Percentiles rank a stretch among this genome's conserved stretches.
These are phyloP conservation scores for Collybia sp. DNA, from an alignment of 768 basidiomycete species.

Conservation along the genomic window DNA sequence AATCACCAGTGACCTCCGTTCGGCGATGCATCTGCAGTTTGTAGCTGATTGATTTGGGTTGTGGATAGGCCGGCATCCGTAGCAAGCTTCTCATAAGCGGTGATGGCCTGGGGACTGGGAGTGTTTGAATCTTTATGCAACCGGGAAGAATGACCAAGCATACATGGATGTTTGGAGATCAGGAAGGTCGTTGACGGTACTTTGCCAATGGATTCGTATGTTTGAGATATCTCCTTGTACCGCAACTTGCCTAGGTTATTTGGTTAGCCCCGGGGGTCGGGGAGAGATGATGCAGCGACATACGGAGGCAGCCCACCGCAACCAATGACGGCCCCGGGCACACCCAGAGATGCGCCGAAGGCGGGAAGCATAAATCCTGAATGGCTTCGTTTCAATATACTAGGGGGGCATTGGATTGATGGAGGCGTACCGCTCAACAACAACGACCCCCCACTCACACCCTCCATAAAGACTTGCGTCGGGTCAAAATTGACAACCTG, in stretches of 20 bases:
- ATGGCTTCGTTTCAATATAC: not conserved
- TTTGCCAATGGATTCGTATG: slow-evolving; percentile 19
- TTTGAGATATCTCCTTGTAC: slow-evolving; percentile 19
- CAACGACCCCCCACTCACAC: slow-evolving; percentile 21
- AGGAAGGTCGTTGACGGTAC: slow-evolving; percentile 16
- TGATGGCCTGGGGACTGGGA: slow-evolving; percentile 14
- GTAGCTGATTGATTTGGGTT: slow-evolving; percentile 12
- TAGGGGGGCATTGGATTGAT: too few relatives aligned
- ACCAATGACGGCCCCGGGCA: slow-evolving; percentile 17
- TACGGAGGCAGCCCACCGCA: slow-evolving; percentile 20
- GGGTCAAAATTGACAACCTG: slow-evolving; percentile 20
- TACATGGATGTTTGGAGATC: slow-evolving; percentile 16
- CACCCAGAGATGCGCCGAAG: slow-evolving; percentile 17
- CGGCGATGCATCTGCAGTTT: slow-evolving; percentile 20
- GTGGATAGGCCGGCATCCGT: slow-evolving; percentile 10
- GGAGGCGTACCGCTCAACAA: slow-evolving; percentile 14
- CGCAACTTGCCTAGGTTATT: slow-evolving; percentile 13
- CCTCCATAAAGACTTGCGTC: slow-evolving; percentile 19
- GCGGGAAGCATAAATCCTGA: slow-evolving; percentile 19
- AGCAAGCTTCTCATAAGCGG: slow-evolving; percentile 17
- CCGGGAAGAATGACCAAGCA: not conserved
- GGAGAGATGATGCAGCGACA: not conserved
- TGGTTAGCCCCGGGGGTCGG: not conserved
- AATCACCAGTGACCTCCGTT: slow-evolving; percentile 19
- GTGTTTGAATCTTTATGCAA: not conserved